Conservation (phyloP, 2,329 filamentous ascomycete genomes). For the Pseudogymnoascus sp. region DNA sequence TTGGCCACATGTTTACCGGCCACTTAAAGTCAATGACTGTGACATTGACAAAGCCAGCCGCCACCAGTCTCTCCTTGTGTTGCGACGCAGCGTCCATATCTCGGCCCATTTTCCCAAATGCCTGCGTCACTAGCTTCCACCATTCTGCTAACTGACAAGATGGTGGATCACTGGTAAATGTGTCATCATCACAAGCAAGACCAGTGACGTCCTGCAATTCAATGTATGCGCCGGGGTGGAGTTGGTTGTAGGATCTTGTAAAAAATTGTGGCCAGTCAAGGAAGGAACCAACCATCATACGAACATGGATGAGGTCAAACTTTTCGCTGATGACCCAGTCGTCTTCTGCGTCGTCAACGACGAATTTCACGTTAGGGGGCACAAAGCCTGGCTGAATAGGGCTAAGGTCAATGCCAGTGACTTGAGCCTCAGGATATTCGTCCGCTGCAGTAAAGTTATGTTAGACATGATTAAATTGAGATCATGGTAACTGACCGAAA, state of each 20-base stretch:
- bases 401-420: conserved; percentile 24
- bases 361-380: conserved; percentile 67
- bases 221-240: conserved; percentile 26
- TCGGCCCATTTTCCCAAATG: conserved; percentile 27
- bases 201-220: conserved; percentile 27
- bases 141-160: conserved; percentile 15
- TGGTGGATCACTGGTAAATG: conserved; percentile 7
- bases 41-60: conserved; percentile 21
- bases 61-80: conserved; percentile 19
- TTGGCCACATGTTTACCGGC: conserved; percentile 45
- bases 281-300: conserved; percentile 14
- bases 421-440: conserved; percentile 22
- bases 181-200: conserved; percentile 30
- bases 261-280: conserved; percentile 15
- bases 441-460: conserved; percentile 10
- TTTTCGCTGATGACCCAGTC: conserved; percentile 34
- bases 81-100: conserved; percentile 25
- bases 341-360: conserved; percentile 24
- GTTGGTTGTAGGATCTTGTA: conserved; percentile 9
- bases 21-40: conserved; percentile 40
- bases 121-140: conserved; percentile 25
- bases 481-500: conserved; percentile 26
- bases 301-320: conserved; percentile 25
- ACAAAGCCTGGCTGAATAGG: conserved; percentile 39
- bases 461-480: not conserved